phyloP scores from a whole-genome alignment of 805 yeast genomes.

The Cyberlindnera amylophila region DNA sequence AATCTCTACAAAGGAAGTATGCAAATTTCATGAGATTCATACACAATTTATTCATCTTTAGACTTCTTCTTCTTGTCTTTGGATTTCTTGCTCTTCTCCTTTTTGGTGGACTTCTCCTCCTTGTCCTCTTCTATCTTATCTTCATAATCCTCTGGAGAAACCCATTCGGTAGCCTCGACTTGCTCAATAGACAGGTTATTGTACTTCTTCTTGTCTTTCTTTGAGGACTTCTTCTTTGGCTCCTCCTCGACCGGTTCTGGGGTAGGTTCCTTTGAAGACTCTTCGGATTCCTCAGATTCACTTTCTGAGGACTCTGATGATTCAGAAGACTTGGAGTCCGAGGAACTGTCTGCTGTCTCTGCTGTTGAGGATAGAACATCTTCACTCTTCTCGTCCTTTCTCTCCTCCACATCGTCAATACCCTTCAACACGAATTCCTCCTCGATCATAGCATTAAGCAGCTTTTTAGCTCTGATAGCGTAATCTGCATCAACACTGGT shows the following conservation, averaged over 20 bases:
- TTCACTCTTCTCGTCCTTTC: not conserved
- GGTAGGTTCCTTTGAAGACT: constrained; percentile 1
- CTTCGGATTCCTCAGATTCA: not conserved
- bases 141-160: constrained; percentile 15
- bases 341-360: too few relatives aligned
- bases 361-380: too few relatives aligned
- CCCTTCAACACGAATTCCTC: constrained; percentile 19
- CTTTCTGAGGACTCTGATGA: not conserved
- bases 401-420: constrained; percentile 20
- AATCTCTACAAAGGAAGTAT: too few relatives aligned
- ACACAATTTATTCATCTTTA: not conserved
- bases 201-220: not conserved
- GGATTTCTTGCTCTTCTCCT: constrained; percentile 15
- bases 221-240: constrained; percentile 7
- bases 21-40: too few relatives aligned
- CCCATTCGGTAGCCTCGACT: constrained; percentile 38
- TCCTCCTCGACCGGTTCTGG: not conserved
- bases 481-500: constrained; percentile 28
- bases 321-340: not conserved
- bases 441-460: constrained; percentile 21
- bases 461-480: constrained; percentile 26
- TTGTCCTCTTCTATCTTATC: constrained; percentile 1
- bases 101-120: constrained; percentile 4
- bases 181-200: constrained; percentile 37
- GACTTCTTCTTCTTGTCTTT: constrained; percentile 13